Evolutionary conservation across 163 green algal species (phyloP).

Genomic region (Volvox carteri): DNA sequence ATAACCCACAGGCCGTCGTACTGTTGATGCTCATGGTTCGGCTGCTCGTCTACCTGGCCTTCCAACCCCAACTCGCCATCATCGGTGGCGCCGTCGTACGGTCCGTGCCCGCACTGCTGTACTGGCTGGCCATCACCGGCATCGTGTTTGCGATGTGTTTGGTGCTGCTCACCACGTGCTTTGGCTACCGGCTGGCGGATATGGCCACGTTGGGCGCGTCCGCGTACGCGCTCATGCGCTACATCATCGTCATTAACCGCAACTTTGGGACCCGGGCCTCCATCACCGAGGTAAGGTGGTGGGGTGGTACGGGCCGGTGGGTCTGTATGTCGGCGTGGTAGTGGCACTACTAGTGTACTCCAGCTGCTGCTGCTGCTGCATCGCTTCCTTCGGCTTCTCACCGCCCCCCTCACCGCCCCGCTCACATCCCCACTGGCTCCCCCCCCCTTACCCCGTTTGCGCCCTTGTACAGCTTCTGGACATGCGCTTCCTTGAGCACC

Average conservation of each 20-base stretch:
- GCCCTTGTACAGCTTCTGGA: not conserved
- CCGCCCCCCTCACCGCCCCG: too few relatives aligned
- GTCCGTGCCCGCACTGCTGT: constrained; percentile 3
- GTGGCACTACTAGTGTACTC: too few relatives aligned
- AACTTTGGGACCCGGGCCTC: constrained; percentile 15
- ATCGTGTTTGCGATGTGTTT: not conserved
- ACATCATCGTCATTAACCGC: constrained; percentile 48
- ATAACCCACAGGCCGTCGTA: constrained; percentile 26
- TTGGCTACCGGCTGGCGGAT: constrained; percentile 18
- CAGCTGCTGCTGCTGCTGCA: too few relatives aligned
- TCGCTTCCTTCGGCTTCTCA: too few relatives aligned
- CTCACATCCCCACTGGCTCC: too few relatives aligned
- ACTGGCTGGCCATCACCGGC: constrained; percentile 18
- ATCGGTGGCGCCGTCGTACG: constrained; percentile 53
- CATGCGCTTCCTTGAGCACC: not conserved
- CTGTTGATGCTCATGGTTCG: constrained; percentile 51
- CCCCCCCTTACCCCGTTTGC: too few relatives aligned
- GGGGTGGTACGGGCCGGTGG: not conserved
- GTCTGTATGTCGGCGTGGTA: not conserved
- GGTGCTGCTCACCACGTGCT: constrained; percentile 28
- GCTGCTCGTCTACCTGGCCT: constrained; percentile 60
- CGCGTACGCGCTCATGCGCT: constrained; percentile 18
- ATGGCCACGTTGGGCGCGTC: not conserved
- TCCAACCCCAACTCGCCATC: constrained; percentile 61
- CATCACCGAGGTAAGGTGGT: constrained; percentile 16